These are phyloP conservation scores for Flammula alnicola DNA, from an alignment of 1,284 basidiomycete species.

Conservation along the genomic window DNA sequence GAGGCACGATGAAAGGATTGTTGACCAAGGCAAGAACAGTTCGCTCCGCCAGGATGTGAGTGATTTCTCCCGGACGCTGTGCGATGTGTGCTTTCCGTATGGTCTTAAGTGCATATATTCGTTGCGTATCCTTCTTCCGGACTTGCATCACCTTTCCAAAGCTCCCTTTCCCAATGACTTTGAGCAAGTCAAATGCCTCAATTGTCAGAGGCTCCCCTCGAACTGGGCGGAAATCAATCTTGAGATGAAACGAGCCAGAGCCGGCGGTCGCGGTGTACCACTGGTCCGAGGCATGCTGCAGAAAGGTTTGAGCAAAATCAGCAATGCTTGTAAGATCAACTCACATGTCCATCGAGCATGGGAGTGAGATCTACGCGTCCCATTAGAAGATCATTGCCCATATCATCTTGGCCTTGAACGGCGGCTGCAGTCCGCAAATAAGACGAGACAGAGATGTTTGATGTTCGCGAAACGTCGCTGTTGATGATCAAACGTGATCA, in stretches of 20 bases:
- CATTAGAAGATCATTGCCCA: slow-evolving; percentile 87
- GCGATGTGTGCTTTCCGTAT: slow-evolving; percentile 99
- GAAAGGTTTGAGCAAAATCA: slow-evolving; percentile 3
- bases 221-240: slow-evolving; percentile 90
- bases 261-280: slow-evolving; percentile 91
- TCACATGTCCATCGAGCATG: slow-evolving; percentile 77
- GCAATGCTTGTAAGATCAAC: slow-evolving; percentile 38
- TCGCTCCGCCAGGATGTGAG: slow-evolving; percentile 96
- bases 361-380: slow-evolving; percentile 92
- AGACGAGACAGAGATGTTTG: slow-evolving; percentile 87
- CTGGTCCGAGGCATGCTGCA: slow-evolving; percentile 74
- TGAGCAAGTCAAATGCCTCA: slow-evolving; percentile 95
- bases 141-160: slow-evolving; percentile 99
- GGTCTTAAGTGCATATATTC: slow-evolving; percentile 98
- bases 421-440: slow-evolving; percentile 80
- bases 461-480: slow-evolving; percentile 87
- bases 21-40: slow-evolving; percentile 98
- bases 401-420: slow-evolving; percentile 76
- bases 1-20: slow-evolving; percentile 98
- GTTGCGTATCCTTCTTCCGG: slow-evolving; percentile 96
- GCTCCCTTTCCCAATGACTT: slow-evolving; percentile 97
- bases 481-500: slow-evolving; percentile 12
- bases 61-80: slow-evolving; percentile 94
- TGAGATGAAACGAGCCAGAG: slow-evolving; percentile 92
- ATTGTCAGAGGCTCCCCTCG: slow-evolving; percentile 88